Conservation (phyloP, 352 stramenopile genomes). For the Globisporangium lucens region DNA sequence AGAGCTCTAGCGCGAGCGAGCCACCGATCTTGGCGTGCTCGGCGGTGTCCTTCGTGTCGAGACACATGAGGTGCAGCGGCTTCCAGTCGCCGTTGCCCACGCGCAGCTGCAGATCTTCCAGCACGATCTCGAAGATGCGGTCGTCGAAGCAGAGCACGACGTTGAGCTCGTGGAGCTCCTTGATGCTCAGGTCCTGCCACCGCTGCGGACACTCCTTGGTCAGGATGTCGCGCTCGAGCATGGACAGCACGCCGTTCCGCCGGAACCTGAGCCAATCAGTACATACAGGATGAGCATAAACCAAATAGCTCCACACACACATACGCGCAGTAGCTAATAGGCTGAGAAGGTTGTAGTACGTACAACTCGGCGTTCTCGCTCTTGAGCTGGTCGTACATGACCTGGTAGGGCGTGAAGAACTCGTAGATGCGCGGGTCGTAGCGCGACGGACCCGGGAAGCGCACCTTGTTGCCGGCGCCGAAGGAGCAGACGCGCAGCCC, state of each 20-base stretch:
- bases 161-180: conserved; percentile 73
- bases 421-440: conserved; percentile 82
- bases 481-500: conserved; percentile 83
- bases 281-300: neutral
- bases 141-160: conserved; percentile 91
- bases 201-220: conserved; percentile 84
- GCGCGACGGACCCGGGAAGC: conserved; percentile 72
- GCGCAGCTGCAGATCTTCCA: conserved; percentile 74
- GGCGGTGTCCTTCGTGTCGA: conserved; percentile 87
- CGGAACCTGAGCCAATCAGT: conserved; percentile 46
- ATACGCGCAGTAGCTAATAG: neutral
- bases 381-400: conserved; percentile 86
- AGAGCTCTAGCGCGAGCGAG: conserved; percentile 74
- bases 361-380: conserved; percentile 71
- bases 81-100: conserved; percentile 48
- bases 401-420: conserved; percentile 86
- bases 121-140: conserved; percentile 86
- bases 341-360: neutral
- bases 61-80: conserved; percentile 79
- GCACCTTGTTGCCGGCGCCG: conserved; percentile 83
- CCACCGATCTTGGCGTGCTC: conserved; percentile 84
- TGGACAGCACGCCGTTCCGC: conserved; percentile 79
- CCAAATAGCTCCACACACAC: no score
- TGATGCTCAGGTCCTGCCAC: conserved; percentile 78
- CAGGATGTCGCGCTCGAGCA: conserved; percentile 86